phyloP scores from a whole-genome alignment of 192 early-diverging fungal genomes.

The Rhizoclosmatium sp. region DNA sequence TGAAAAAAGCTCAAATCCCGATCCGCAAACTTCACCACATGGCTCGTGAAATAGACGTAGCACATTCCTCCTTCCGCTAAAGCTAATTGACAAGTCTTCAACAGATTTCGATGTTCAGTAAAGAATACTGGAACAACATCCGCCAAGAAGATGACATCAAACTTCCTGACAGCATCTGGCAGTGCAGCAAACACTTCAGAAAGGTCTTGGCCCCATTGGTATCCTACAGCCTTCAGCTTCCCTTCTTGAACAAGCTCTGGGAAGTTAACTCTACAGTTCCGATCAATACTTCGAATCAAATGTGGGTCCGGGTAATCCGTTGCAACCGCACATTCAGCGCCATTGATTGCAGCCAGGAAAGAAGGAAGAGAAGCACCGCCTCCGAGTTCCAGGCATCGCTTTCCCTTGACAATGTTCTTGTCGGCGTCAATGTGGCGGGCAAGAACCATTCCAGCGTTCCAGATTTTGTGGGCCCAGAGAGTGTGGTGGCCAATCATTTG shows the following conservation, averaged over 20 bases:
- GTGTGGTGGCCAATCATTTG: conserved; percentile 39
- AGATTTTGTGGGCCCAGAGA: conserved; percentile 88
- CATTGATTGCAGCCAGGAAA: conserved; percentile 73
- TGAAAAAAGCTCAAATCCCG: conserved; percentile 87
- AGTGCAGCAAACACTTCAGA: conserved; percentile 45
- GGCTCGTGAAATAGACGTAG: conserved; percentile 84
- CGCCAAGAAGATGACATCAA: conserved; percentile 83
- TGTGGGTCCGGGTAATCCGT: conserved; percentile 84
- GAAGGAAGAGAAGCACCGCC: conserved; percentile 86
- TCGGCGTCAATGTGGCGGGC: conserved; percentile 79
- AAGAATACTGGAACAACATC: conserved; percentile 85
- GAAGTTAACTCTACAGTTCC: conserved; percentile 68
- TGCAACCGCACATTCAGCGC: conserved; percentile 69
- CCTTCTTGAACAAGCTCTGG: conserved; percentile 35
- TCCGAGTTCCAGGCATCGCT: conserved; percentile 81
- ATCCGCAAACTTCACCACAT: conserved; percentile 84
- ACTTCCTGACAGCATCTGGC: conserved; percentile 44
- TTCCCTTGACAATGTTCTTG: conserved; percentile 63
- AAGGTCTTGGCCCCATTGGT: conserved; percentile 75
- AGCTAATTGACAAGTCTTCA: conserved; percentile 71
- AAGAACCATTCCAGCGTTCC: conserved; percentile 90
- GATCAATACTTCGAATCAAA: conserved; percentile 78
- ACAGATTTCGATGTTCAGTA: conserved; percentile 82
- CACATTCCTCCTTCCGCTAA: conserved; percentile 55
- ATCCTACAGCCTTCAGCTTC: conserved; percentile 38